Evolutionary conservation across 331 rosid genomes (phyloP), one percentile per base, ranked within the genome.

Genomic region (Stylosanthes scabra): DNA sequence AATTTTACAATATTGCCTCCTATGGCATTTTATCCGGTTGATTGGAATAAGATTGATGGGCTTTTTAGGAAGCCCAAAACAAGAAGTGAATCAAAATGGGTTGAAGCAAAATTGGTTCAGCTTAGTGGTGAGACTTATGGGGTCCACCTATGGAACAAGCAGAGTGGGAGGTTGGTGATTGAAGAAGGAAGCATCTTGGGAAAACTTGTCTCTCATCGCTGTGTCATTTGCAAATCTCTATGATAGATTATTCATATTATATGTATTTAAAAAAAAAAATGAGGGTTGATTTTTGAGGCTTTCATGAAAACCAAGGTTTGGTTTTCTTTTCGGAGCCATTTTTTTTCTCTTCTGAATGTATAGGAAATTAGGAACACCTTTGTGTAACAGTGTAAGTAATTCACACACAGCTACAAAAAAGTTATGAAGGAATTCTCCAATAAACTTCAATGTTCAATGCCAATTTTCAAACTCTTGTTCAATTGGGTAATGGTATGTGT

Each of bases 121-220:
- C 87, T 94, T 1, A 70, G 76, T 8, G 42, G 56, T 9, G 81
- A 85, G 70, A 69, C 82, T 58, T 87, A 79, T 63, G 96, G 91
- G 56, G 72, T 91, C 16, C 93, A 88, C 78, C 72, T 88, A 1
- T 91, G 96, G 96, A 90, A 89, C 78, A 88, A 71, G 73, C 85
- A 89, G 14, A 91, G 90, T 52, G 83, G 82, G 66, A 63, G 72
- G 49, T 72, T 82, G 71, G 10, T 20, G 11, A 78, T 91, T 20
- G 88, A 91, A 84, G 84, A 85, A 64, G 97, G 89, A 79, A 89
- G 93, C 58, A 73, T 84, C 44, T 58, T 94, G 29, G 90, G 66
- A 71, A 85, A 80, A 63, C 75, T 93, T n/a, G 49, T 88, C 64
- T 78, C 85, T n/a, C 68, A 84, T 62, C 88, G 74, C 28, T 90